These are phyloP conservation scores for Salix viminalis DNA, from an alignment of 345 rosid genomes.

Conservation along the genomic window DNA sequence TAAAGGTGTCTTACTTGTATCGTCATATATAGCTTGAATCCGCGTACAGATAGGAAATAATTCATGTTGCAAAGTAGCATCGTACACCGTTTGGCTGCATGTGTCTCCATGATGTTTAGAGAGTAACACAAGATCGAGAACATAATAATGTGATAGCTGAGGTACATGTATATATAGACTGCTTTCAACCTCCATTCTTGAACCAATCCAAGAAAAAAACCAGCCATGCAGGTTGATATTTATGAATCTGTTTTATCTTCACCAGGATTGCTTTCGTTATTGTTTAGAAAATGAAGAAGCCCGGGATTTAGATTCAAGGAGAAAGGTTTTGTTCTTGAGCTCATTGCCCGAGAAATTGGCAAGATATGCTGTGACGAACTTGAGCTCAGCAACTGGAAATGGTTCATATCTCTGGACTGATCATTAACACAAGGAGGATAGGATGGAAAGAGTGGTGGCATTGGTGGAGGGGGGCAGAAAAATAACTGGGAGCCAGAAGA, in stretches of 20 bases:
- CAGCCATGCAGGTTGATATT: neutral
- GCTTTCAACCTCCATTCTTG: no score
- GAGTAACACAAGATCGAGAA: no score
- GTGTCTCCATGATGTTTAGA: no score
- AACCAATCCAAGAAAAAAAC: neutral
- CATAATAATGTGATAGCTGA: no score
- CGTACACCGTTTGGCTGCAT: neutral
- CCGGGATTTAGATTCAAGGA: constrained; percentile 38
- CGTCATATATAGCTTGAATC: neutral
- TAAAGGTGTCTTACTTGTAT: constrained; percentile 11
- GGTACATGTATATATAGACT: no score
- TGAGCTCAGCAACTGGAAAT: constrained; percentile 15
- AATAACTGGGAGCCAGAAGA: constrained; percentile 47
- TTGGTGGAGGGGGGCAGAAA: constrained; percentile 54
- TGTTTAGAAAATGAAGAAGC: constrained; percentile 26
- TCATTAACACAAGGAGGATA: constrained; percentile 38
- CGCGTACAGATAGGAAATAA: neutral
- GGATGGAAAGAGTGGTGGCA: constrained; percentile 54
- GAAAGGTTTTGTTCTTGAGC: constrained; percentile 36
- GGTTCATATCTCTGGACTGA: constrained; percentile 11
- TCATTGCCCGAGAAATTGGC: constrained; percentile 1
- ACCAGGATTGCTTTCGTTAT: constrained; percentile 11
- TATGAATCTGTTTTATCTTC: constrained; percentile 17
- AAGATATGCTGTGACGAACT: constrained; percentile 3
- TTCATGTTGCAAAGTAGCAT: neutral